Evolutionary conservation across 1,284 basidiomycete species (phyloP), one percentile per base, ranked within the genome.

Genomic region (Puccinia sorghi): DNA sequence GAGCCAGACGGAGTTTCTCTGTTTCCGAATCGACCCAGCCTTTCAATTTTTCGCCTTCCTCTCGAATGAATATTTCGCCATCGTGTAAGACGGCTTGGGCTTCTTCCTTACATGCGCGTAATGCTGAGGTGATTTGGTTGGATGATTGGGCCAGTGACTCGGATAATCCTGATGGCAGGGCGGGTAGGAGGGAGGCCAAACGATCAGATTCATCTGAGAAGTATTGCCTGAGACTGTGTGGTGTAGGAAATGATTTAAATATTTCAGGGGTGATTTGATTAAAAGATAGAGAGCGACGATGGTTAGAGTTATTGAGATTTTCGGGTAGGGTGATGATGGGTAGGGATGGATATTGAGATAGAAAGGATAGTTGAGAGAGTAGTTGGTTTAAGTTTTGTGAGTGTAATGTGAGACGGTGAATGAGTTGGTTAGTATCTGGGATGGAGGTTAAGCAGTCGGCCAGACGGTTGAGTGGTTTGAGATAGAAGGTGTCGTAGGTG

Each of bases 1-100:
- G 39, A 11, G 81, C 80, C 20, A 74, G 27, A 52, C 57, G 67
- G 5, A 81, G 69, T 48, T 79, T 78, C 25, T 81, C 81, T 37
- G 80, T 74, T 50, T 81, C 80, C 52, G 78, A 66, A 43, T 72
- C 71, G 22, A 80, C 73, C 64, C 67, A 80, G 20, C 59, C 73
- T 17, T 72, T 78, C 15, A 81, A 54, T 56, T 80, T 79, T 52
- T 81, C 80, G 22, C 57, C 72, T 56, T 75, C 76, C 66, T 80
- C 80, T 9, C 79, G 39, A 20, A 81, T 69, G 22, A 79, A 80
- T 46, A 71, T n/a, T 66, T 75, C 73, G 22, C 73, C 73, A 39
- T 67, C 73, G 25, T 75, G 73, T 11, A 75, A 25, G 12, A 75
- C 73, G 5, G 52, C 61, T 54, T 75, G 61, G 22, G 73, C 73